Evolutionary conservation across 2,329 filamentous ascomycete genomes (phyloP).

Genomic region (Colletotrichum spaethianum): DNA sequence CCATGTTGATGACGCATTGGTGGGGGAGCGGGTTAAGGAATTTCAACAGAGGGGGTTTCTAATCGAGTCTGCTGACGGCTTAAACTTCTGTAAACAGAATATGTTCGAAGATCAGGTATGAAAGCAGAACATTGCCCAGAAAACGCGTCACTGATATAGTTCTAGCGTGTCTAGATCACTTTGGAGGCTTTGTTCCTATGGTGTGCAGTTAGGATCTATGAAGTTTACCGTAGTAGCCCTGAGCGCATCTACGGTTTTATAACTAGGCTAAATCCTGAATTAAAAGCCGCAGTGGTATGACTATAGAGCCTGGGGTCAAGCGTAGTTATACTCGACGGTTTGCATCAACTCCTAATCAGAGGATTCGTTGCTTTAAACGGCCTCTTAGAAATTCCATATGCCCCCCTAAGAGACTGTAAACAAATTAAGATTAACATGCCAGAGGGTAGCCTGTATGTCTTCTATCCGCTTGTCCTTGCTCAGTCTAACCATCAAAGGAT

Average conservation of each 20-base stretch:
- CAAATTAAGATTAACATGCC: not conserved
- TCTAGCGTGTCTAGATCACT: not conserved
- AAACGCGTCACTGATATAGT: not conserved
- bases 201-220: not conserved
- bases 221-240: not conserved
- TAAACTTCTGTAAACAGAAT: not conserved
- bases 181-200: not conserved
- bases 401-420: not conserved
- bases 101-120: not conserved
- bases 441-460: not conserved
- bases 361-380: not conserved
- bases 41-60: not conserved
- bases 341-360: not conserved
- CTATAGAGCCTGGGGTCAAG: not conserved
- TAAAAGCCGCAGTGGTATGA: not conserved
- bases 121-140: not conserved
- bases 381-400: not conserved
- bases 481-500: not conserved
- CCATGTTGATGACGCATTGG: not conserved
- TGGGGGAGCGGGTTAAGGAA: not conserved
- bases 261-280: not conserved
- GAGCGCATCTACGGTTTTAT: not conserved
- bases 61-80: not conserved
- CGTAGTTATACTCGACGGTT: not conserved
- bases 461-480: not conserved